Conservation (phyloP, 78 protist genomes). For the Chrysochromulina tobinii region DNA sequence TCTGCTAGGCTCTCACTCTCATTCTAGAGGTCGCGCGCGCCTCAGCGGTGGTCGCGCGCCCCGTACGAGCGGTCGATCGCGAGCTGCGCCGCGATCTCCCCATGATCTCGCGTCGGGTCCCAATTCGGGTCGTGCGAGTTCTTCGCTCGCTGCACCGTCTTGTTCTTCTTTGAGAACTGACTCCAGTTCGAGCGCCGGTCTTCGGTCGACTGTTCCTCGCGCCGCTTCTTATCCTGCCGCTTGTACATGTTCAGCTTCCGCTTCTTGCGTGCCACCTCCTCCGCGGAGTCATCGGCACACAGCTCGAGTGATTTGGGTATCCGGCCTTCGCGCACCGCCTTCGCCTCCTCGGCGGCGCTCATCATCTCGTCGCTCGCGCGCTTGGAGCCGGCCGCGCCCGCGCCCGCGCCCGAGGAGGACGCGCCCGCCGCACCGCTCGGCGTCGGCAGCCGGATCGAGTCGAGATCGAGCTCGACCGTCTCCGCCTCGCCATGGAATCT, state of each 20-base stretch:
- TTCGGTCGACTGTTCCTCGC: background rate
- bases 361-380: too few relatives aligned
- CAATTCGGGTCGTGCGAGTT: background rate
- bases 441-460: background rate
- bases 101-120: background rate
- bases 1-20: too few relatives aligned
- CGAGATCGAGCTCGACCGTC: background rate
- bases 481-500: background rate
- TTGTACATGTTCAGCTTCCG: constrained; percentile 9
- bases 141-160: background rate
- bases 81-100: background rate
- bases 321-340: background rate
- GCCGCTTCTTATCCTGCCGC: constrained; percentile 2
- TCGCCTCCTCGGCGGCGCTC: background rate
- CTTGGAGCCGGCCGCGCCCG: too few relatives aligned
- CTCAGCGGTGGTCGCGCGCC: too few relatives aligned
- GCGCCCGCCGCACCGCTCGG: too few relatives aligned
- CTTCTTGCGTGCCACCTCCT: background rate
- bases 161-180: background rate
- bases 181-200: background rate
- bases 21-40: too few relatives aligned
- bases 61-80: background rate
- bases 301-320: background rate
- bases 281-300: background rate
- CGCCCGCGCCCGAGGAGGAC: too few relatives aligned